Percentiles rank a stretch among this genome's conserved stretches.
These are phyloP conservation scores for Camellia oleifera DNA, from an alignment of 179 eudicot species.

Conservation along the genomic window DNA sequence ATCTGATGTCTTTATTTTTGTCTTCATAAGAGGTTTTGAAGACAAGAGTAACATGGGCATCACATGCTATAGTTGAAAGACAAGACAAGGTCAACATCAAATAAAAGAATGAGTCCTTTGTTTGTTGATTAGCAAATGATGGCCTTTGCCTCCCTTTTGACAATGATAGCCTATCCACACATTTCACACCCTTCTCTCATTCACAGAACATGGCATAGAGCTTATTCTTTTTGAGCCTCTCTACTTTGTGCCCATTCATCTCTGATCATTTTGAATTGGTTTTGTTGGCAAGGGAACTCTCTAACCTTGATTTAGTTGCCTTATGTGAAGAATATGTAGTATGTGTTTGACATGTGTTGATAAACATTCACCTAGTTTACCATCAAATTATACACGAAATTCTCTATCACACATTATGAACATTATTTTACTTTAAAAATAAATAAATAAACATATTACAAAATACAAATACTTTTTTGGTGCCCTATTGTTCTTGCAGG, in stretches of 20 bases:
- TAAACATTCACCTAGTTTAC: too few species aligned
- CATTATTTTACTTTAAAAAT: too few species aligned
- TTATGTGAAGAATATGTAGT: too few species aligned
- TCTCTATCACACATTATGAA: too few species aligned
- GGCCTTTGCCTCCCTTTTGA: not conserved
- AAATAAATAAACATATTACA: too few species aligned
- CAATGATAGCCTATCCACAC: not conserved
- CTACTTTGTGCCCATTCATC: not conserved
- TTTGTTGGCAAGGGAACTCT: not conserved
- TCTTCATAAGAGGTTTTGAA: not conserved
- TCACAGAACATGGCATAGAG: not conserved
- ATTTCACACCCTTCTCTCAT: not conserved
- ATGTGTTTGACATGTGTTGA: too few species aligned
- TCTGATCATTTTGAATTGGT: not conserved
- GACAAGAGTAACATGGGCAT: not conserved
- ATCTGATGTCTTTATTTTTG: not conserved
- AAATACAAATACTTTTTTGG: too few species aligned
- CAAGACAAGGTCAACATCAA: slow-evolving; percentile 1
- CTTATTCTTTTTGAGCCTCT: not conserved
- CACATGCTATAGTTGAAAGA: slow-evolving; percentile 2
- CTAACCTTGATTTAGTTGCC: not conserved
- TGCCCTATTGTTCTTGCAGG: too few species aligned
- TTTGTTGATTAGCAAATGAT: not conserved
- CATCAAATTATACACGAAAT: too few species aligned
- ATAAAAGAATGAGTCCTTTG: not conserved